Evolutionary conservation across 495 filamentous ascomycete genomes (phyloP), one percentile per base, ranked within the genome.

Genomic region (Amniculicola lignicola): DNA sequence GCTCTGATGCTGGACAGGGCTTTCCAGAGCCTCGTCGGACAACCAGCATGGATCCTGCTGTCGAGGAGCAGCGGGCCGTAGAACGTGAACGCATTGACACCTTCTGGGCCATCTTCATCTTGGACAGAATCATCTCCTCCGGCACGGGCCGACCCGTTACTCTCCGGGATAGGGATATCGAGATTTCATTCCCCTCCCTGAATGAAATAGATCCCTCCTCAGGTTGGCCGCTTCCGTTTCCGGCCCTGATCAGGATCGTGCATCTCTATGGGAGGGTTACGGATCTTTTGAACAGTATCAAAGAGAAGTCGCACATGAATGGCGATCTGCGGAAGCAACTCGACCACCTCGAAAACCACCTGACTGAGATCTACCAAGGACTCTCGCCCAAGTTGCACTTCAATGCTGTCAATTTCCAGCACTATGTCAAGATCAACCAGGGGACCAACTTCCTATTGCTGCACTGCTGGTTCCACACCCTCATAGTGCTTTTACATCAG

Each of bases 381-480:
- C 74, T 89, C 46, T 84, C 88, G 24, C 76, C 78, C 9, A 78
- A 75, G 45, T 79, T 94, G 35, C 83, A 87, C 67, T 92, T 94
- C 72, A 87, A 88, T 66, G 85, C 84, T 14, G 73, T 78, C 44
- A 90, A 90, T 28, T 64, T 64, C 39, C 61, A 64, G 35, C 61
- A 64, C 67, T 90, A 92, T 61, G 84, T 87, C 12, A 85, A 83
- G 63, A 79, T 79, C 24, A 82, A 86, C 33, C 85, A 91, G 56
- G 85, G 88, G 23, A 87, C 87, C 10, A 90, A 87, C 40, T 94
- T 92, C 54, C 85, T 91, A 47, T 76, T 94, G n/a, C 74, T 92
- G 24, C 89, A 94, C 66, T 89, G 92, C 65, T 94, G 89, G 89
- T 92, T 92, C 62, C 89, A 94, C 62, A 87, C 89, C 0, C 70